Conservation (phyloP, 768 basidiomycete genomes). For the Termitomyces sp. region DNA sequence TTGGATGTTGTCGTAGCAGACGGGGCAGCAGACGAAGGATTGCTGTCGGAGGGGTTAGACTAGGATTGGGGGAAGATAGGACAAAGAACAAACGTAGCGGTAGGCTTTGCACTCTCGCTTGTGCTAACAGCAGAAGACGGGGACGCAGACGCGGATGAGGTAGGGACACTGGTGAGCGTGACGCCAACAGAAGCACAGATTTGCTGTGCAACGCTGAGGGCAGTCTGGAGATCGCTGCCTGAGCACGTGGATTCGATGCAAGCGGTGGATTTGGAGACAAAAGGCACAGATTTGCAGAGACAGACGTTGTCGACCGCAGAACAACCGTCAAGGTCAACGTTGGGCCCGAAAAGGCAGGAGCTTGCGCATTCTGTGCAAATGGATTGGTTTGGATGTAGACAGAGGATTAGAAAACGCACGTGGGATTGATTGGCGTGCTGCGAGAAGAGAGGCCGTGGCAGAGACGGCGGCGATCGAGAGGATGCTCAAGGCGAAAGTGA, state of each 20-base stretch:
- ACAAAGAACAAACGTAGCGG: too few species aligned
- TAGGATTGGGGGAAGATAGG: too few species aligned
- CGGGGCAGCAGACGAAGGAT: too few species aligned
- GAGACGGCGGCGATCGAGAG: slow-evolving; percentile 34
- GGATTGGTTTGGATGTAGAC: not conserved
- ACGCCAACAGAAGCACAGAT: slow-evolving; percentile 53
- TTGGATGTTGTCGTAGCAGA: too few species aligned
- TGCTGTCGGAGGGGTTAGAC: too few species aligned
- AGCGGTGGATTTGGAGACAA: slow-evolving; percentile 36
- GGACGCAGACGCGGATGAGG: not conserved
- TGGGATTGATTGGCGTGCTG: slow-evolving; percentile 31
- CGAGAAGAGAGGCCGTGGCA: slow-evolving; percentile 27
- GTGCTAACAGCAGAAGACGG: too few species aligned
- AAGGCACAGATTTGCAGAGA: slow-evolving; percentile 44
- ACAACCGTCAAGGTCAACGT: slow-evolving; percentile 42
- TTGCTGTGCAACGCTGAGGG: slow-evolving; percentile 33
- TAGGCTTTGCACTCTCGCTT: too few species aligned
- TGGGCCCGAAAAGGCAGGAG: slow-evolving; percentile 34
- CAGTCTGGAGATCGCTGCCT: slow-evolving; percentile 36
- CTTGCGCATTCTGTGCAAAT: slow-evolving; percentile 41
- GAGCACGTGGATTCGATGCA: slow-evolving; percentile 47
- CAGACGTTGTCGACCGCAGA: slow-evolving; percentile 44
- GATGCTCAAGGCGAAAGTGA: slow-evolving; percentile 29
- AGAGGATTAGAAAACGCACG: slow-evolving; percentile 18
- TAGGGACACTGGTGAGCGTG: not conserved